A percentile compares a stretch with the other conserved stretches of the same genome.
Conservation (phyloP, 495 filamentous ascomycete genomes). For the Trichoderma gamsii region DNA sequence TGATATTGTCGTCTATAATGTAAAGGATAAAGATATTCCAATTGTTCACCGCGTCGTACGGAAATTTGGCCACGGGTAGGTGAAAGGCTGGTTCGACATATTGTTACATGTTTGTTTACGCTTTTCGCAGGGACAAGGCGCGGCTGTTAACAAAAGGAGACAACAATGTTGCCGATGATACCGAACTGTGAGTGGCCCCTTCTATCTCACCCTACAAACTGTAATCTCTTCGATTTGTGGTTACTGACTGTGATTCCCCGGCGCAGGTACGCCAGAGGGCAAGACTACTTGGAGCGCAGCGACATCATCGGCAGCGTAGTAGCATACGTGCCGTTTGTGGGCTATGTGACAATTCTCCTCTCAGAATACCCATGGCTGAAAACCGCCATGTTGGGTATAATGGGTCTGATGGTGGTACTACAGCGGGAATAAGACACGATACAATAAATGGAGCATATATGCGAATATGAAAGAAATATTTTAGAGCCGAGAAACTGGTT, state of each 20-base stretch:
- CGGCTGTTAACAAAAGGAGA: slow-evolving; percentile 94
- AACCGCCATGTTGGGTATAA: slow-evolving; percentile 84
- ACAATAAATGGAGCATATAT: too few relatives aligned
- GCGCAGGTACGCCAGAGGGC: slow-evolving; percentile 35
- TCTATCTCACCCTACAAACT: too few relatives aligned
- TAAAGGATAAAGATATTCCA: slow-evolving; percentile 83
- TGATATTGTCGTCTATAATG: slow-evolving; percentile 94
- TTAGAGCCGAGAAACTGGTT: too few relatives aligned
- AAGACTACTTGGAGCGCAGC: slow-evolving; percentile 76
- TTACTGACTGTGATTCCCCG: too few relatives aligned
- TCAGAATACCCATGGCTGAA: slow-evolving; percentile 97
- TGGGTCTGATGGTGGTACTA: slow-evolving; percentile 90
- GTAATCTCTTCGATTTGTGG: too few relatives aligned
- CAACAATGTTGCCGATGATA: slow-evolving; percentile 92
- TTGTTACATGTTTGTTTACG: slow-evolving; percentile 9
- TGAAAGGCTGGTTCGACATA: slow-evolving; percentile 19
- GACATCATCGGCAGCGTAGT: slow-evolving; percentile 93
- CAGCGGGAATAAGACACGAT: slow-evolving; percentile 63
- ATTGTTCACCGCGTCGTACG: slow-evolving; percentile 86
- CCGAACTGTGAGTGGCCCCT: slow-evolving; percentile 56
- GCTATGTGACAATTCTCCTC: slow-evolving; percentile 95
- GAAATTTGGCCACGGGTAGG: slow-evolving; percentile 56
- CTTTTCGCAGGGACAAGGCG: slow-evolving; percentile 31
- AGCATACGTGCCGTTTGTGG: slow-evolving; percentile 91
- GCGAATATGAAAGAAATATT: too few relatives aligned